Evolutionary conservation across 352 stramenopile genomes (phyloP).

Genomic region (Blastocystis sp.): DNA sequence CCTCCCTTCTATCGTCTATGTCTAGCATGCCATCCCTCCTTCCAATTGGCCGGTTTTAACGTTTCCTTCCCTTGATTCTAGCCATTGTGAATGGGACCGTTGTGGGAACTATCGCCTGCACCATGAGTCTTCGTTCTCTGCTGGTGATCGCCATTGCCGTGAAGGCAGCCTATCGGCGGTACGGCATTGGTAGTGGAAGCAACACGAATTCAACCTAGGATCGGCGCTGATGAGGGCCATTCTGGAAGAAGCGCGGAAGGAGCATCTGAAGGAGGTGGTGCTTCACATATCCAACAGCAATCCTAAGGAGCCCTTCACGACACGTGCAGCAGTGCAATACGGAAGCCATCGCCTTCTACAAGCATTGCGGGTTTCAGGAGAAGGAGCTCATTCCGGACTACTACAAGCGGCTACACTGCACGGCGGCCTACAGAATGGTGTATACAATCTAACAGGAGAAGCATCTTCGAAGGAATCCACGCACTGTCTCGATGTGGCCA

Average conservation of each 20-base stretch:
- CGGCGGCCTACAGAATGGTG: conserved; percentile 15
- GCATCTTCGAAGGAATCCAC: conserved; percentile 67
- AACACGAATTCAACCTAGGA: neutral
- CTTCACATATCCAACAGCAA: conserved; percentile 33
- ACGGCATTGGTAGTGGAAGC: neutral
- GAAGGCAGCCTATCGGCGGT: conserved; percentile 45
- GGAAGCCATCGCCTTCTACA: conserved; percentile 32
- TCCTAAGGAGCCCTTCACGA: neutral
- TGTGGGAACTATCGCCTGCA: conserved; percentile 5
- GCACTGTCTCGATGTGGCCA: conserved; percentile 20
- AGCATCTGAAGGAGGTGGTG: neutral
- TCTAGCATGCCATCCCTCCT: neutral
- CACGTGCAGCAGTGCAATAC: conserved; percentile 25
- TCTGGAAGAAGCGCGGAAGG: neutral
- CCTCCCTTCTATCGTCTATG: conserved; percentile 26
- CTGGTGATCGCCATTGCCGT: conserved; percentile 41
- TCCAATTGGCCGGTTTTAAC: neutral
- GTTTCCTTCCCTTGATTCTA: neutral
- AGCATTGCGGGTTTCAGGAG: neutral
- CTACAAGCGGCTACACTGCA: conserved; percentile 15
- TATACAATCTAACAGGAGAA: conserved; percentile 43
- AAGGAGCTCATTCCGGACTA: conserved; percentile 17
- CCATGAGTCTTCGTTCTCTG: neutral
- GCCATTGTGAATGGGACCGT: conserved; percentile 1
- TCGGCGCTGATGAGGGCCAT: neutral